Conservation (phyloP, 202 grass and related monocot species). For the Musa balbisiana region DNA sequence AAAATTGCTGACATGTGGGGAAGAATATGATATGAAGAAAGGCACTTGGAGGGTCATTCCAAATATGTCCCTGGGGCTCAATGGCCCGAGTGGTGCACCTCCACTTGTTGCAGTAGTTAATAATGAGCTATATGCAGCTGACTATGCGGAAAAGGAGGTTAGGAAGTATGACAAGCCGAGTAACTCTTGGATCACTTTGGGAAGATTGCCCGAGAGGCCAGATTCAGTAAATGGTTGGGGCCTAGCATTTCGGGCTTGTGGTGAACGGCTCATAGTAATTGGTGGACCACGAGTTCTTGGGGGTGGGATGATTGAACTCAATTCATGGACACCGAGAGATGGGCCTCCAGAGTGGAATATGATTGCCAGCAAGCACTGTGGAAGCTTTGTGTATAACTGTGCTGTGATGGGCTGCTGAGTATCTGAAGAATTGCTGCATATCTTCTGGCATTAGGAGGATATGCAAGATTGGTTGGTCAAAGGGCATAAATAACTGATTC, state of each 20-base stretch:
- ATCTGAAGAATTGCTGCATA: not conserved
- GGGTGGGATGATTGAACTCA: slow-evolving; percentile 16
- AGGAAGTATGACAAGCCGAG: slow-evolving; percentile 12
- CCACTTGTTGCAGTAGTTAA: slow-evolving; percentile 15
- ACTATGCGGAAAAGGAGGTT: slow-evolving; percentile 13
- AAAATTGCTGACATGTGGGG: slow-evolving; percentile 8
- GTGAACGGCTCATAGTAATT: slow-evolving; percentile 17
- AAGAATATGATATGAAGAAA: slow-evolving; percentile 11
- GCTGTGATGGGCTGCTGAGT: slow-evolving; percentile 21
- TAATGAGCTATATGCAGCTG: slow-evolving; percentile 14
- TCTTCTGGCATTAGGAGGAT: not conserved
- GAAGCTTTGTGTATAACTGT: slow-evolving; percentile 22
- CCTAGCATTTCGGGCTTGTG: slow-evolving; percentile 18
- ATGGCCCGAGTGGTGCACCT: slow-evolving; percentile 9
- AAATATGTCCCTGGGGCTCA: slow-evolving; percentile 10
- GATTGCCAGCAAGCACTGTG: slow-evolving; percentile 16
- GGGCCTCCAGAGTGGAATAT: slow-evolving; percentile 10
- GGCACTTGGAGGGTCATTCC: slow-evolving; percentile 5
- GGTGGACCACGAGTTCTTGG: slow-evolving; percentile 13
- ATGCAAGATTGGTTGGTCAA: not conserved
- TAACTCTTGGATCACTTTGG: slow-evolving; percentile 15
- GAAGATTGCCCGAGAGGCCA: slow-evolving; percentile 16
- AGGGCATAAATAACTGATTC: not conserved
- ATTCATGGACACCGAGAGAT: slow-evolving; percentile 14
- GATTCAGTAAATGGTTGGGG: slow-evolving; percentile 22